phyloP scores from a whole-genome alignment of 306 rosid species.

The Delonix regia region DNA sequence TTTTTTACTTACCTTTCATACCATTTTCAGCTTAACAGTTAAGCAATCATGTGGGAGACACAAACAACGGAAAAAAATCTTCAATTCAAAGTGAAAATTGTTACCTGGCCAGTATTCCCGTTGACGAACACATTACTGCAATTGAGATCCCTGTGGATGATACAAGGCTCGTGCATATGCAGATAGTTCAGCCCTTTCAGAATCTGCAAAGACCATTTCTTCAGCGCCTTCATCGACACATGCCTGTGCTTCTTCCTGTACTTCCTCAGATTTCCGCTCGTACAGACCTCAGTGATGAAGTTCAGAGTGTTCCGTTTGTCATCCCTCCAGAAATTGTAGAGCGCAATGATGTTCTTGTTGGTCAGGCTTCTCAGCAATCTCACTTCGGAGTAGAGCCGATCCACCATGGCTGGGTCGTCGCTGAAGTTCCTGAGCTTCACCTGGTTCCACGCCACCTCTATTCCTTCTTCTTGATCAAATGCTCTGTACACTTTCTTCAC shows the following conservation, averaged over 20 bases:
- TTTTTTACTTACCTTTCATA: neutral
- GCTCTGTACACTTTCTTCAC: conserved; percentile 90
- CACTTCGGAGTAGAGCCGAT: conserved; percentile 81
- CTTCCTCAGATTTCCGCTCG: conserved; percentile 87
- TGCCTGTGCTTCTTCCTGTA: conserved; percentile 84
- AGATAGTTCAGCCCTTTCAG: conserved; percentile 75
- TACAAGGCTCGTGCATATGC: conserved; percentile 84
- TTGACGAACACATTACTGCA: conserved; percentile 95
- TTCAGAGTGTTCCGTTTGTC: conserved; percentile 48
- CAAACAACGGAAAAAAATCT: neutral
- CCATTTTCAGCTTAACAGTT: neutral
- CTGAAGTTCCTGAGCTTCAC: conserved; percentile 74
- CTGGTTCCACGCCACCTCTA: conserved; percentile 96
- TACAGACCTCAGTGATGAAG: conserved; percentile 94
- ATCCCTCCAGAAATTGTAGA: conserved; percentile 75
- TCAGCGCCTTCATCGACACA: conserved; percentile 81
- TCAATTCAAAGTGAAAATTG: neutral
- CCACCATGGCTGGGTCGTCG: conserved; percentile 71
- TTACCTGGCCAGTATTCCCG: conserved; percentile 88
- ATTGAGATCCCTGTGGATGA: conserved; percentile 95
- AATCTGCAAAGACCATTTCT: conserved; percentile 90
- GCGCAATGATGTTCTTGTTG: conserved; percentile 69
- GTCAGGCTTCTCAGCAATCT: conserved; percentile 58
- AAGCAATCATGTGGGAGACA: conserved; percentile 30
- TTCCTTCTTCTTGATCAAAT: conserved; percentile 91